A percentile compares a stretch with the other conserved stretches of the same genome.
phyloP scores from a whole-genome alignment of 1,284 basidiomycete species.

The Volvariella surrecta region DNA sequence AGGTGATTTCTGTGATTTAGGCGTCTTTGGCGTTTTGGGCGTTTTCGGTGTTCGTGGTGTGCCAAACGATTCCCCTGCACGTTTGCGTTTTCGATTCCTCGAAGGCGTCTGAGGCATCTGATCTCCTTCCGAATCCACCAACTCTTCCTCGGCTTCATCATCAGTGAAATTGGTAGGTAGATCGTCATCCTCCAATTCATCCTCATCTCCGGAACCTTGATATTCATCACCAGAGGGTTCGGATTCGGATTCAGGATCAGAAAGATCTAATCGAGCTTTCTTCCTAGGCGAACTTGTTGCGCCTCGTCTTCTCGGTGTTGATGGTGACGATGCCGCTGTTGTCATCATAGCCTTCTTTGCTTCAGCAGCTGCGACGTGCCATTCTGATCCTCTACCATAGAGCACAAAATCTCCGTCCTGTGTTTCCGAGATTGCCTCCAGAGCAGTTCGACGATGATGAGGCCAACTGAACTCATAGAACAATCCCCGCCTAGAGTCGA shows the following conservation, averaged over 20 bases:
- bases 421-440: conserved; percentile 14
- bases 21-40: too few relatives aligned
- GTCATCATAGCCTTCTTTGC: conserved; percentile 4
- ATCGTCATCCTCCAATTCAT: conserved; percentile 11
- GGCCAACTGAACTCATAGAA: conserved; percentile 60
- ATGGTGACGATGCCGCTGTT: conserved; percentile 9
- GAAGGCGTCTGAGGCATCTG: conserved; percentile 27
- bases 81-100: conserved; percentile 23
- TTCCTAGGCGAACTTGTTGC: not conserved
- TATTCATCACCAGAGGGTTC: conserved; percentile 17
- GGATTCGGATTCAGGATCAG: conserved; percentile 10
- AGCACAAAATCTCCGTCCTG: not conserved
- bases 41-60: conserved; percentile 12
- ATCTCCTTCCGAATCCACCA: conserved; percentile 1
- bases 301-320: conserved; percentile 1
- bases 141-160: conserved; percentile 9
- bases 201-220: conserved; percentile 12
- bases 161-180: not conserved
- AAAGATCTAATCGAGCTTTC: not conserved
- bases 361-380: conserved; percentile 6
- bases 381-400: conserved; percentile 1
- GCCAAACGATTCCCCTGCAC: conserved; percentile 8
- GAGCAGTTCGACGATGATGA: conserved; percentile 30
- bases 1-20: too few relatives aligned
- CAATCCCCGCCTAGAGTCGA: conserved; percentile 48